A percentile compares a stretch with the other conserved stretches of the same genome.
Evolutionary conservation across 176 grass and related monocot species (phyloP).

Genomic region (Eleusine indica): DNA sequence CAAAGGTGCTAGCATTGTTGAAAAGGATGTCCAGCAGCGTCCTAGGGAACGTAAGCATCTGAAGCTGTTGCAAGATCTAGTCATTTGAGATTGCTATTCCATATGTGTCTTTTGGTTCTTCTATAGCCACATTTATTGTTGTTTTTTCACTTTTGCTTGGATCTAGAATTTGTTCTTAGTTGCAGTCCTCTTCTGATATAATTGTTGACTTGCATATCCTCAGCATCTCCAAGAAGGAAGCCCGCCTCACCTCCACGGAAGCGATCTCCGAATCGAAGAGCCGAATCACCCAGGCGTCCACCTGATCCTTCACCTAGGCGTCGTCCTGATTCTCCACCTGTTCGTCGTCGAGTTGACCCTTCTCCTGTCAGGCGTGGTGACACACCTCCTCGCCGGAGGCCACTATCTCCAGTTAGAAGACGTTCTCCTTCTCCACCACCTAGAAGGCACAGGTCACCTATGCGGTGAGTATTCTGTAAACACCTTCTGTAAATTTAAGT

Average conservation of each 20-base stretch:
- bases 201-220: conserved; percentile 16
- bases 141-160: not conserved
- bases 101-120: not conserved
- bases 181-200: not conserved
- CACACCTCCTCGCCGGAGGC: conserved; percentile 60
- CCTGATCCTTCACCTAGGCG: conserved; percentile 61
- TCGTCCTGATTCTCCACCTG: conserved; percentile 69
- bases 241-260: conserved; percentile 64
- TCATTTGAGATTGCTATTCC: not conserved
- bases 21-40: conserved; percentile 67
- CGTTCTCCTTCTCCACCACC: conserved; percentile 80
- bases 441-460: conserved; percentile 80
- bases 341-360: conserved; percentile 52
- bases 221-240: conserved; percentile 81
- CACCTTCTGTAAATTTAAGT: conserved; percentile 12
- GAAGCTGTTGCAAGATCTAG: conserved; percentile 21
- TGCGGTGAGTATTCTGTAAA: conserved; percentile 49
- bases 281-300: conserved; percentile 57
- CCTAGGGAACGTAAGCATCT: conserved; percentile 72
- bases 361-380: conserved; percentile 58
- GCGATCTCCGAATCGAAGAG: conserved; percentile 64
- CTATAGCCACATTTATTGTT: not conserved
- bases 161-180: conserved; percentile 17
- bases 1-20: conserved; percentile 62
- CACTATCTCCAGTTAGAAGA: conserved; percentile 80